These are phyloP conservation scores for Phytophthora pisi DNA, from an alignment of 352 stramenopile genomes.

Conservation along the genomic window DNA sequence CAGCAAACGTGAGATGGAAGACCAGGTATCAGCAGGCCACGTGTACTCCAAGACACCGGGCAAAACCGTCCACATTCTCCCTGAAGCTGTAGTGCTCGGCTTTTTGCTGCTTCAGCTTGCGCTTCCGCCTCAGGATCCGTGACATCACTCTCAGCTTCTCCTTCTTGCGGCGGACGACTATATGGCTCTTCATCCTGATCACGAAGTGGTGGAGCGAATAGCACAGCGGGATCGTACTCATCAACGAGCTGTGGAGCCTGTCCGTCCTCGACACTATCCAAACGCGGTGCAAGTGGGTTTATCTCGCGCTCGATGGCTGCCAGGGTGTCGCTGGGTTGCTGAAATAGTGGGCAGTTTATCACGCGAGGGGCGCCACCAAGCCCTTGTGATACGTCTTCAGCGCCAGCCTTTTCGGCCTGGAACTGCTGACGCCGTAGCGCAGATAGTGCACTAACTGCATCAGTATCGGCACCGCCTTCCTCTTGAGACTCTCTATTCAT, in stretches of 20 bases:
- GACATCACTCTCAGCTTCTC: conserved; percentile 6
- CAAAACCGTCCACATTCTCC: conserved; percentile 70
- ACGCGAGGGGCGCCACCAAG: conserved; percentile 21
- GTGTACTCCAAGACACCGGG: conserved; percentile 58
- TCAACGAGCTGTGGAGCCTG: conserved; percentile 32
- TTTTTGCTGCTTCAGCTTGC: conserved; percentile 21
- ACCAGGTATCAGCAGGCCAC: conserved; percentile 50
- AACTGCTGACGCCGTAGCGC: conserved; percentile 38
- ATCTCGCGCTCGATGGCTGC: conserved; percentile 40
- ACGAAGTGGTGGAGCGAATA: conserved; percentile 33
- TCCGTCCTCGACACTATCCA: conserved; percentile 53
- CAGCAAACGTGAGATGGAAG: conserved; percentile 40
- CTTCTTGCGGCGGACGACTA: not conserved
- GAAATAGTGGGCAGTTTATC: conserved; percentile 36
- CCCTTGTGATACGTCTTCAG: conserved; percentile 20
- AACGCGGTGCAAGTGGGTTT: conserved; percentile 47
- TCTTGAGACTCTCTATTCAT: conserved; percentile 42
- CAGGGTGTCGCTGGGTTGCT: conserved; percentile 33
- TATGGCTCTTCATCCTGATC: conserved; percentile 23
- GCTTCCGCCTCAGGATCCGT: conserved; percentile 18
- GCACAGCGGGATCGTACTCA: conserved; percentile 35
- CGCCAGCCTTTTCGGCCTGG: conserved; percentile 24
- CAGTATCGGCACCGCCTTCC: conserved; percentile 5
- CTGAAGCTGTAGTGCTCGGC: conserved; percentile 29
- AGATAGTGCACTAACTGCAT: conserved; percentile 11